phyloP scores from a whole-genome alignment of 2,329 filamentous ascomycete species.

The Emmonsia crescens region DNA sequence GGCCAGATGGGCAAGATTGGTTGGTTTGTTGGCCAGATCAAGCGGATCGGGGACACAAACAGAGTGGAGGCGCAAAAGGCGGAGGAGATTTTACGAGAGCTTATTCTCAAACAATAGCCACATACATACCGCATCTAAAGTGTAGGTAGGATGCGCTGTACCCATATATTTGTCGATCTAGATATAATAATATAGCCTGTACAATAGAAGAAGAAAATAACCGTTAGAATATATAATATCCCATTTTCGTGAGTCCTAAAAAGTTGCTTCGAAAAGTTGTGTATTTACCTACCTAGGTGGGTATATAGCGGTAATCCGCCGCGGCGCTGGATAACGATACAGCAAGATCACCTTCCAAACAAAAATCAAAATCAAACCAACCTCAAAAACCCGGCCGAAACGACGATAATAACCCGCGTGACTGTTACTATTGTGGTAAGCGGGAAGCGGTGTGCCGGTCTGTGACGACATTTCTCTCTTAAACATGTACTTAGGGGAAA shows the following conservation, averaged over 20 bases:
- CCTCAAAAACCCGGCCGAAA: background rate
- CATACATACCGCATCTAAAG: background rate
- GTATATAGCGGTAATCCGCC: background rate
- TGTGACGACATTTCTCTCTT: conserved; percentile 26
- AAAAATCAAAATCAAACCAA: background rate
- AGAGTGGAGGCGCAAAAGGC: conserved; percentile 52
- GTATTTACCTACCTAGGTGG: no score
- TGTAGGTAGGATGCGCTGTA: background rate
- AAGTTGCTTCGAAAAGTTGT: no score
- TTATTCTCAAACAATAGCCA: conserved; percentile 29
- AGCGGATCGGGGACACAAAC: conserved; percentile 48
- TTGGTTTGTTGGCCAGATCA: conserved; percentile 60
- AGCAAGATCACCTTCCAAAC: background rate
- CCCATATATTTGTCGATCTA: background rate
- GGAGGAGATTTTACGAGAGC: conserved; percentile 41
- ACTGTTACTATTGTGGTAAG: background rate
- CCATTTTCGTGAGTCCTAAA: background rate
- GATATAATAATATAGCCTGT: background rate
- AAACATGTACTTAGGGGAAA: conserved; percentile 41
- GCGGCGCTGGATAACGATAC: background rate
- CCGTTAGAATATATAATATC: background rate
- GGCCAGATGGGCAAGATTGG: conserved; percentile 55
- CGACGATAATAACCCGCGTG: background rate
- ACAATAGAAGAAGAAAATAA: background rate
- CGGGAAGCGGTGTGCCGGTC: background rate